Conservation (phyloP, 129 eudicot genomes). For the Flaveria ramosissima region DNA sequence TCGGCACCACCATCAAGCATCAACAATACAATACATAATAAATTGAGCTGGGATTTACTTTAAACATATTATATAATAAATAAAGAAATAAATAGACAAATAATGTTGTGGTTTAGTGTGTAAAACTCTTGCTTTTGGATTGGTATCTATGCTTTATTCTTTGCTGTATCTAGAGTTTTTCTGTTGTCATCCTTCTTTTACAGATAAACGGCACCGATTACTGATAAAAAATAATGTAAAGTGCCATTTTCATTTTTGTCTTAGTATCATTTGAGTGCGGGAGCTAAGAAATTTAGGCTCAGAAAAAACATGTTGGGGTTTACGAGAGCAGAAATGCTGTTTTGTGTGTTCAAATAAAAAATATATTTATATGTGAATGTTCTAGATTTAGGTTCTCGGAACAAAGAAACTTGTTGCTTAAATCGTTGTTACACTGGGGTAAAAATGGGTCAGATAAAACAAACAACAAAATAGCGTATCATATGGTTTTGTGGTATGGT, state of each 20-base stretch:
- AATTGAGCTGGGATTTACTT: constrained; percentile 52
- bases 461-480: too few species aligned
- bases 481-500: too few species aligned
- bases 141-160: constrained; percentile 69
- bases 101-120: constrained; percentile 39
- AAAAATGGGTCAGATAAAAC: too few species aligned
- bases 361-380: too few species aligned
- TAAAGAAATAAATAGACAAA: neutral
- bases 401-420: too few species aligned
- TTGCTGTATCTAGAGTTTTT: constrained; percentile 62
- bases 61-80: constrained; percentile 2
- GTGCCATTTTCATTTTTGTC: constrained; percentile 2
- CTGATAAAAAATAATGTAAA: constrained; percentile 23
- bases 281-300: too few species aligned
- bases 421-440: too few species aligned
- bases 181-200: constrained; percentile 31
- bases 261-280: neutral
- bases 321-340: too few species aligned
- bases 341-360: too few species aligned
- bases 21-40: constrained; percentile 44
- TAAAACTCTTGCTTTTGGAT: constrained; percentile 49
- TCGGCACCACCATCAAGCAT: constrained; percentile 45
- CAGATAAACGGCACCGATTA: constrained; percentile 40
- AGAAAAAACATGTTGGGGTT: too few species aligned
- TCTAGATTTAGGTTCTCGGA: too few species aligned